A percentile compares a stretch with the other conserved stretches of the same genome.
Evolutionary conservation across 164 flowering plant genomes (phyloP).

Genomic region (Amborella trichopoda): DNA sequence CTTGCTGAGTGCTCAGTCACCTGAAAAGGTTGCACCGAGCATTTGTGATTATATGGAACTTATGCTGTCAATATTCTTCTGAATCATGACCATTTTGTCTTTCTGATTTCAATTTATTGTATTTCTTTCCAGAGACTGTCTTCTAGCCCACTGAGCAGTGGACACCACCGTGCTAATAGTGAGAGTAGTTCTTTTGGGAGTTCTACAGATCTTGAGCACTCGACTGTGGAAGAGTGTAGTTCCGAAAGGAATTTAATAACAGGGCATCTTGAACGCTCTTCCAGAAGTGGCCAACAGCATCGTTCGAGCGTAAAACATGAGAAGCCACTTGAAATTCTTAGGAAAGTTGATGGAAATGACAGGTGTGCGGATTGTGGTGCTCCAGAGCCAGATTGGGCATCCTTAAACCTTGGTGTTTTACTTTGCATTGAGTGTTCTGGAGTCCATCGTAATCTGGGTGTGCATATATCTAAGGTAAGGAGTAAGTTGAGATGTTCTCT

Average conservation of each 20-base stretch:
- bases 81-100: not conserved
- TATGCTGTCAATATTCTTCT: not conserved
- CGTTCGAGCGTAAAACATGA: slow-evolving; percentile 41
- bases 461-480: slow-evolving; percentile 73
- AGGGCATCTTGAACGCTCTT: slow-evolving; percentile 39
- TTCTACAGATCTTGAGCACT: slow-evolving; percentile 52
- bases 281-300: slow-evolving; percentile 40
- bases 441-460: slow-evolving; percentile 98
- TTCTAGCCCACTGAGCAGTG: slow-evolving; percentile 15
- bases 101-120: not conserved
- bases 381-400: slow-evolving; percentile 97
- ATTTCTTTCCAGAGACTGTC: slow-evolving; percentile 22
- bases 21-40: slow-evolving; percentile 26
- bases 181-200: slow-evolving; percentile 80
- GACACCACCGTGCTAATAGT: slow-evolving; percentile 18
- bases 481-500: not conserved
- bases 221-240: slow-evolving; percentile 37
- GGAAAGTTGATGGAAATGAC: slow-evolving; percentile 78
- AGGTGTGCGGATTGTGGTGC: slow-evolving; percentile 99
- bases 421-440: slow-evolving; percentile 99
- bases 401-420: slow-evolving; percentile 91
- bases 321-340: slow-evolving; percentile 70
- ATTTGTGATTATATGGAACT: not conserved
- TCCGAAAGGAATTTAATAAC: slow-evolving; percentile 31
- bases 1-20: slow-evolving; percentile 73